These are phyloP conservation scores for Achaetomiella virescens DNA, from an alignment of 495 filamentous ascomycete genomes.

Conservation along the genomic window DNA sequence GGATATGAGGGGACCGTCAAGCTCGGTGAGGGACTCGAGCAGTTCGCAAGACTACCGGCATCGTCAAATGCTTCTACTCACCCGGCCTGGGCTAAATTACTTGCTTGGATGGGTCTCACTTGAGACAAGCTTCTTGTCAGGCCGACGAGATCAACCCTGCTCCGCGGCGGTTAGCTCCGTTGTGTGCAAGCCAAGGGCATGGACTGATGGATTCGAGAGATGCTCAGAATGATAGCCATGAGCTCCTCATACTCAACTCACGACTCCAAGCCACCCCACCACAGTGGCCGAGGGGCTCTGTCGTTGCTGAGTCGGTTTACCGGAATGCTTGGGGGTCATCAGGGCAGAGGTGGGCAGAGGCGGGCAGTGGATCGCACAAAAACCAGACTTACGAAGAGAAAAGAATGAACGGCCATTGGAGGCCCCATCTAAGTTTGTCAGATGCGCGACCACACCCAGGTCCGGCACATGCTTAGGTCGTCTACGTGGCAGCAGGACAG, in stretches of 20 bases:
- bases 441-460: background rate
- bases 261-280: slow-evolving; percentile 8
- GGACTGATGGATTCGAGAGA: background rate
- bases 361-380: background rate
- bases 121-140: slow-evolving; percentile 5
- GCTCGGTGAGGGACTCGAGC: too few species aligned
- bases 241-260: slow-evolving; percentile 30
- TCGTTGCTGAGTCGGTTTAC: slow-evolving; percentile 35
- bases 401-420: background rate
- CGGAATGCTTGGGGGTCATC: slow-evolving; percentile 30
- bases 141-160: background rate
- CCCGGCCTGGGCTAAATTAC: too few species aligned
- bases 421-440: background rate
- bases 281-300: background rate
- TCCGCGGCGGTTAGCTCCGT: slow-evolving; percentile 15
- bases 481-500: slow-evolving; percentile 15
- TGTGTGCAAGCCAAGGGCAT: background rate
- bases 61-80: too few species aligned
- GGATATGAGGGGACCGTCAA: too few species aligned
- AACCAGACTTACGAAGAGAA: slow-evolving; percentile 1
- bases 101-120: background rate
- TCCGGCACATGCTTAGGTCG: background rate
- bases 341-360: slow-evolving; percentile 14
- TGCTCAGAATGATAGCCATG: slow-evolving; percentile 24
- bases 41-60: too few species aligned